These are phyloP conservation scores for Microcyclospora tardicrescens DNA, from an alignment of 2,329 filamentous ascomycete genomes.

Conservation along the genomic window DNA sequence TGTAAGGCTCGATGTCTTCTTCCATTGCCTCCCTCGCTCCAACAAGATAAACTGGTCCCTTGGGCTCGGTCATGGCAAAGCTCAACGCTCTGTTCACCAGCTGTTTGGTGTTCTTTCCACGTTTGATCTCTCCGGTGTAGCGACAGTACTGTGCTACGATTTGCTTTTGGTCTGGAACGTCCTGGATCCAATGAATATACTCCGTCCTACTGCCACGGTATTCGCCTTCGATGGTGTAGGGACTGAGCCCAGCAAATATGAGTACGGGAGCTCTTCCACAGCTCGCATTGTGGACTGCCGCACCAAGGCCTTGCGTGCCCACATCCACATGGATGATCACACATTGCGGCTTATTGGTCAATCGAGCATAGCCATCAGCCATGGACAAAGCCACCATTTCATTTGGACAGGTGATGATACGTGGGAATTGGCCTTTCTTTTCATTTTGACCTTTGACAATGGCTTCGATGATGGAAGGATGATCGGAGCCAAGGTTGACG, in stretches of 20 bases:
- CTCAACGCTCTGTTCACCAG: conserved; percentile 75
- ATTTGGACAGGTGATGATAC: conserved; percentile 67
- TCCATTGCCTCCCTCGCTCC: conserved; percentile 76
- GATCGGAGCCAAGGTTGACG: conserved; percentile 57
- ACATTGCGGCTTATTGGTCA: conserved; percentile 59
- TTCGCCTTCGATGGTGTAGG: conserved; percentile 66
- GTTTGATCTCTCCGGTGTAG: conserved; percentile 71
- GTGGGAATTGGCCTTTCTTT: conserved; percentile 50
- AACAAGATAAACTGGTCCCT: conserved; percentile 67
- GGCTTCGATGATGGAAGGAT: conserved; percentile 67
- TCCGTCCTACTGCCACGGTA: conserved; percentile 65
- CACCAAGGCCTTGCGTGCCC: conserved; percentile 64
- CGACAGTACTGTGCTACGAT: conserved; percentile 78
- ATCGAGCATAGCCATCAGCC: conserved; percentile 66
- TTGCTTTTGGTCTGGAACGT: conserved; percentile 68
- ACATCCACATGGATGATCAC: conserved; percentile 75
- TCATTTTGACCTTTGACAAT: conserved; percentile 65
- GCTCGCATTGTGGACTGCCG: conserved; percentile 68
- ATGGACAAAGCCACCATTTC: conserved; percentile 77
- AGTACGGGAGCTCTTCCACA: conserved; percentile 61
- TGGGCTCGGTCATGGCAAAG: conserved; percentile 64
- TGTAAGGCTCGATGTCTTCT: conserved; percentile 64
- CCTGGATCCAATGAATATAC: conserved; percentile 79
- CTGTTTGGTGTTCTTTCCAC: conserved; percentile 75
- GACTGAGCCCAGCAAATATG: conserved; percentile 66